A percentile compares a stretch with the other conserved stretches of the same genome.
Evolutionary conservation across 208 protist genomes (phyloP).

Genomic region (Leishmania martiniquensis): DNA sequence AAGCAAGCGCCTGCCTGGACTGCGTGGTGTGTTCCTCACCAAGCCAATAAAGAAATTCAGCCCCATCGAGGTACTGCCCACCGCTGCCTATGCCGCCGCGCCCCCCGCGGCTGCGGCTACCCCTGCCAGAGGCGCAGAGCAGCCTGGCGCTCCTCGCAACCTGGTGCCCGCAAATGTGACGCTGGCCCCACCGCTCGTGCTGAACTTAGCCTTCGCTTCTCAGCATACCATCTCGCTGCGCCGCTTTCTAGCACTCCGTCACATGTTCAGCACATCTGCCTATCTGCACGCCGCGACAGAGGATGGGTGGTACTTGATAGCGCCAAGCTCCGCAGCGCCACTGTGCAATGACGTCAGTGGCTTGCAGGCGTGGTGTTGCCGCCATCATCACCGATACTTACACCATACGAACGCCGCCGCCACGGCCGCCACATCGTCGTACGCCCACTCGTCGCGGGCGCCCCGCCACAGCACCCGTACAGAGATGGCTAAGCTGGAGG

Average conservation of each 20-base stretch:
- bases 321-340: constrained; percentile 45
- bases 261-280: constrained; percentile 50
- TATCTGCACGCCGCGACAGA: constrained; percentile 63
- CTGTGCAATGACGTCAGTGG: constrained; percentile 41
- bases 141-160: neutral
- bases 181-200: constrained; percentile 51
- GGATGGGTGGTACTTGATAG: constrained; percentile 74
- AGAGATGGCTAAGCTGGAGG: constrained; percentile 15
- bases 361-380: constrained; percentile 44
- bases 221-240: constrained; percentile 56
- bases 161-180: neutral
- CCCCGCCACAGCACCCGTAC: neutral
- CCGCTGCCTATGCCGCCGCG: constrained; percentile 5
- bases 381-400: constrained; percentile 60
- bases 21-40: constrained; percentile 65
- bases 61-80: constrained; percentile 61
- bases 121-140: neutral
- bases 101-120: neutral
- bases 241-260: constrained; percentile 75
- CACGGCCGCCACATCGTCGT: neutral
- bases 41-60: constrained; percentile 68
- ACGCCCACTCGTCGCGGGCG: neutral
- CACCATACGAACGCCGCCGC: too few species aligned
- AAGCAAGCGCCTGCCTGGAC: constrained; percentile 50
- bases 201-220: constrained; percentile 56